Conservation (phyloP, 148 eudicot genomes). For the Mesembryanthemum crystallinum region DNA sequence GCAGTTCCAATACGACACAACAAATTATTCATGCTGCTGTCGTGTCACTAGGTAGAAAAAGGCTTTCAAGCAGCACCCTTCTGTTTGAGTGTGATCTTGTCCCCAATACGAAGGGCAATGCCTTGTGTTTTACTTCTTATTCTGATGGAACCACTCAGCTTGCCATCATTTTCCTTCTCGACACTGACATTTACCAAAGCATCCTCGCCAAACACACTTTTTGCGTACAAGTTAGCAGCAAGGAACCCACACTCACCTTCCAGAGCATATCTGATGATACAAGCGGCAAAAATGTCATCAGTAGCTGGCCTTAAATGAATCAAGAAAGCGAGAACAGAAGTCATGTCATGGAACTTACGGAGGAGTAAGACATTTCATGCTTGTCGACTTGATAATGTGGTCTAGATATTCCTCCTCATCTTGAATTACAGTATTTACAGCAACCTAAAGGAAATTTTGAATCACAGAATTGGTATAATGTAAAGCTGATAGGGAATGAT, state of each 20-base stretch:
- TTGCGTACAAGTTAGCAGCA: conserved; percentile 91
- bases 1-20: no score
- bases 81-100: conserved; percentile 88
- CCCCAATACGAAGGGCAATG: conserved; percentile 78
- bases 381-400: conserved; percentile 84
- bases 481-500: not conserved
- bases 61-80: conserved; percentile 20
- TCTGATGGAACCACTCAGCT: conserved; percentile 86
- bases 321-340: no score
- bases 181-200: conserved; percentile 85
- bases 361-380: conserved; percentile 88
- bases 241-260: conserved; percentile 94
- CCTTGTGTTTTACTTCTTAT: conserved; percentile 96
- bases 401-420: conserved; percentile 73
- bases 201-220: conserved; percentile 88
- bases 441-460: conserved; percentile 47
- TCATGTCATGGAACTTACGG: conserved; percentile 52
- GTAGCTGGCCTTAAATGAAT: no score
- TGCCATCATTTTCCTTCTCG: conserved; percentile 87
- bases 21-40: no score
- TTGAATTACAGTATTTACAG: conserved; percentile 16
- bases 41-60: no score
- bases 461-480: not conserved
- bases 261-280: conserved; percentile 62
- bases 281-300: not conserved